These are phyloP conservation scores for Hortiboletus rubellus DNA, from an alignment of 1,284 basidiomycete genomes.

Conservation along the genomic window DNA sequence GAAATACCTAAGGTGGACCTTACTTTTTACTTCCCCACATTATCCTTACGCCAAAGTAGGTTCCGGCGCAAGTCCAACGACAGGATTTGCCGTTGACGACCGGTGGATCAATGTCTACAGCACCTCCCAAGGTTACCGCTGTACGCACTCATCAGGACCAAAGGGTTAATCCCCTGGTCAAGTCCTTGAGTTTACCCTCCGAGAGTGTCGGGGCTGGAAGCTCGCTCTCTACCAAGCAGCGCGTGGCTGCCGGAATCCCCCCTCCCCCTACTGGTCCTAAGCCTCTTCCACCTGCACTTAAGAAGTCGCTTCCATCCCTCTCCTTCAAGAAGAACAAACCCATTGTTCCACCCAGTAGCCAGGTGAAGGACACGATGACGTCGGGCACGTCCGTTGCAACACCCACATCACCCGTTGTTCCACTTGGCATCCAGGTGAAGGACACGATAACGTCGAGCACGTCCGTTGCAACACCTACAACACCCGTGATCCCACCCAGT, in stretches of 20 bases:
- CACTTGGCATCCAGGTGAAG: constrained; percentile 2
- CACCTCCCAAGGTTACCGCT: constrained; percentile 18
- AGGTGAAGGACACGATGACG: constrained; percentile 11
- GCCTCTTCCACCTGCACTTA: constrained; percentile 26
- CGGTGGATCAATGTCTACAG: constrained; percentile 2
- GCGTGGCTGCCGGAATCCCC: constrained; percentile 42
- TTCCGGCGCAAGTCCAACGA: constrained; percentile 2
- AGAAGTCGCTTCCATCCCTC: constrained; percentile 32
- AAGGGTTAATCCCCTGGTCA: constrained; percentile 28
- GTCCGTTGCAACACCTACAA: constrained; percentile 1
- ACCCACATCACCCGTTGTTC: constrained; percentile 8
- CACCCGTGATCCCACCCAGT: constrained; percentile 5
- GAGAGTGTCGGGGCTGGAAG: constrained; percentile 31
- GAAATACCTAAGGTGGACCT: constrained; percentile 16
- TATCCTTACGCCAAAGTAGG: constrained; percentile 10
- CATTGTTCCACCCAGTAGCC: constrained; percentile 1
- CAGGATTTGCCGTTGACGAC: background rate
- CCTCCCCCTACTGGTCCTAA: constrained; percentile 33
- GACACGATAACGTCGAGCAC: constrained; percentile 7
- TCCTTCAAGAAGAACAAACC: constrained; percentile 47
- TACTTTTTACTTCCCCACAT: background rate
- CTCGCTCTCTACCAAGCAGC: constrained; percentile 50
- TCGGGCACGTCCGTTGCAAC: background rate
- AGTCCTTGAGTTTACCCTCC: constrained; percentile 26
- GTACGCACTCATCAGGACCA: constrained; percentile 36